Conservation (phyloP, 2,329 filamentous ascomycete species). For the Phyllachora maydis region DNA sequence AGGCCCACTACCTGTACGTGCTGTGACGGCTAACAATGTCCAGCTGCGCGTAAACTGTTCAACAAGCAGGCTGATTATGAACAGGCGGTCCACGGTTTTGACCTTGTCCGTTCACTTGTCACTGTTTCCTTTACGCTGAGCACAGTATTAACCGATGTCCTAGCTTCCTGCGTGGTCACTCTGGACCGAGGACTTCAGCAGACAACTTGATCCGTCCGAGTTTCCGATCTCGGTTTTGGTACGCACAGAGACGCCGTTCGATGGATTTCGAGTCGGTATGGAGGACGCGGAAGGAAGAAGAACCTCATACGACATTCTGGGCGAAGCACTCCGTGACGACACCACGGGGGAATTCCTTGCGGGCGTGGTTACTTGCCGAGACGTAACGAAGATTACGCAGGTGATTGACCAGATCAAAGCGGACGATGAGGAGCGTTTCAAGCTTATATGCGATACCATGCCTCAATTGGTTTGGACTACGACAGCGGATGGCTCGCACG, state of each 20-base stretch:
- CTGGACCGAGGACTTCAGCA: constrained; percentile 46
- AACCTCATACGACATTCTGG: constrained; percentile 42
- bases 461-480: constrained; percentile 58
- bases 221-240: constrained; percentile 47
- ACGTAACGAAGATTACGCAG: constrained; percentile 49
- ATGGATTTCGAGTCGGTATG: constrained; percentile 40
- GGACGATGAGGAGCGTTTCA: constrained; percentile 53
- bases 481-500: constrained; percentile 39
- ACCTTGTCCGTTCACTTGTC: constrained; percentile 20
- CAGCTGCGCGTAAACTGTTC: constrained; percentile 35
- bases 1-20: no score
- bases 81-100: constrained; percentile 21
- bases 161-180: constrained; percentile 33
- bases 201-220: constrained; percentile 32
- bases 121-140: not conserved
- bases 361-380: constrained; percentile 49
- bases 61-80: constrained; percentile 17
- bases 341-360: constrained; percentile 52
- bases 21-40: constrained; percentile 1
- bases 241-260: constrained; percentile 37
- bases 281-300: constrained; percentile 28
- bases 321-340: constrained; percentile 46
- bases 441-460: constrained; percentile 55
- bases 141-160: not conserved
- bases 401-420: constrained; percentile 50